phyloP scores from a whole-genome alignment of 1,284 basidiomycete genomes.

The Pseudozyma thailandica region DNA sequence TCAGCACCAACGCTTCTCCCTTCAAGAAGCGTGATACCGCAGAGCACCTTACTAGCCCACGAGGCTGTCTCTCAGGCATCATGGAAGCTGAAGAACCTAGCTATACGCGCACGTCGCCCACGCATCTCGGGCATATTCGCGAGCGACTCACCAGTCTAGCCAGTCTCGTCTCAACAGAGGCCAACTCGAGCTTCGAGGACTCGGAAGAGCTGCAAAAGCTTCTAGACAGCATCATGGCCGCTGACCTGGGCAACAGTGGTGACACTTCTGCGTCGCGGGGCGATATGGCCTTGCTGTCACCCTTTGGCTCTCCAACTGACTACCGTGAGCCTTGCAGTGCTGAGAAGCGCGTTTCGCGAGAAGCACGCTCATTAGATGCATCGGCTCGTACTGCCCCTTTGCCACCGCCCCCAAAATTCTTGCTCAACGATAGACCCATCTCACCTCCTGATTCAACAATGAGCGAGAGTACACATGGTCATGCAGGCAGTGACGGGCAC shows the following conservation, averaged over 20 bases:
- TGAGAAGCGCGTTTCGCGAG: slow-evolving; percentile 1
- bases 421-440: slow-evolving; percentile 48
- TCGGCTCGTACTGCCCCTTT: not conserved
- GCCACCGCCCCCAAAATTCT: slow-evolving; percentile 37
- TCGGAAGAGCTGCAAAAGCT: slow-evolving; percentile 45
- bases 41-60: slow-evolving; percentile 4
- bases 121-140: slow-evolving; percentile 1
- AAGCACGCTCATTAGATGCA: not conserved
- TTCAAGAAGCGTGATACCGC: slow-evolving; percentile 14
- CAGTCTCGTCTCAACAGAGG: slow-evolving; percentile 39
- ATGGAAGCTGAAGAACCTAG: slow-evolving; percentile 18
- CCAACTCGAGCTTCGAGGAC: slow-evolving; percentile 46
- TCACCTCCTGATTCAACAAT: slow-evolving; percentile 35
- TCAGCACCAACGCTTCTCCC: slow-evolving; percentile 18
- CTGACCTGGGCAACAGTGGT: slow-evolving; percentile 19
- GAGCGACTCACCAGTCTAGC: slow-evolving; percentile 21
- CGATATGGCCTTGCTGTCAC: slow-evolving; percentile 29
- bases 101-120: not conserved
- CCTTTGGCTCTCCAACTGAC: slow-evolving; percentile 33
- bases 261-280: slow-evolving; percentile 10
- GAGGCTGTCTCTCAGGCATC: slow-evolving; percentile 23
- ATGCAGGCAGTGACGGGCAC: not conserved
- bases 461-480: slow-evolving; percentile 15
- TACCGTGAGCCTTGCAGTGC: slow-evolving; percentile 1
- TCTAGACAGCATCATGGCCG: slow-evolving; percentile 46